Conservation (phyloP, 805 yeast species). For the Nadsonia fulvescens region DNA sequence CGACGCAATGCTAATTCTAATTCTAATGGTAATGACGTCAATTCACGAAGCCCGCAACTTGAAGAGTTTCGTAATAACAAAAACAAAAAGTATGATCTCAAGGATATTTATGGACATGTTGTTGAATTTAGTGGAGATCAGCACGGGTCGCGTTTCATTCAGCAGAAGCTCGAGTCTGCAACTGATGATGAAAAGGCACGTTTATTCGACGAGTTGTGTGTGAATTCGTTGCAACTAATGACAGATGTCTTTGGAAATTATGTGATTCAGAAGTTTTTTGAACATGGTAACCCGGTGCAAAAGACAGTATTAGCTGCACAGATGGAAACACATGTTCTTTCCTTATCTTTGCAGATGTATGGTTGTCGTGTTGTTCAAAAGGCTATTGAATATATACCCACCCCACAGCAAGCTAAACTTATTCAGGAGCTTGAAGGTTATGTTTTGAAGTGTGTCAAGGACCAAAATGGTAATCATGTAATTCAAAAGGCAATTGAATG, state of each 20-base stretch:
- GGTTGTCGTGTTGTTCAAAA: slow-evolving; percentile 95
- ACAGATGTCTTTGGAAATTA: slow-evolving; percentile 97
- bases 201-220: slow-evolving; percentile 69
- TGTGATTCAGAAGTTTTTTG: slow-evolving; percentile 88
- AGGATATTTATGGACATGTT: slow-evolving; percentile 71
- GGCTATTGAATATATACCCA: slow-evolving; percentile 58
- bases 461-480: slow-evolving; percentile 96
- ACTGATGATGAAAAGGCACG: slow-evolving; percentile 54
- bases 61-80: slow-evolving; percentile 68
- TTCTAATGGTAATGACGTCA: no score
- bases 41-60: no score
- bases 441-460: slow-evolving; percentile 59
- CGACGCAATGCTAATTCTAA: no score
- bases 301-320: slow-evolving; percentile 45
- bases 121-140: slow-evolving; percentile 89
- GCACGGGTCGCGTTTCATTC: slow-evolving; percentile 93
- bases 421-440: slow-evolving; percentile 51
- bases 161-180: slow-evolving; percentile 60
- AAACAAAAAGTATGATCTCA: slow-evolving; percentile 42
- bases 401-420: slow-evolving; percentile 46
- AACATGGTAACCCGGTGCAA: slow-evolving; percentile 58
- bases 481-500: slow-evolving; percentile 86
- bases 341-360: slow-evolving; percentile 81
- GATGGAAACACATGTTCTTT: slow-evolving; percentile 59
- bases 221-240: slow-evolving; percentile 58